Evolutionary conservation across 805 yeast species (phyloP), one percentile per base, ranked within the genome.

Genomic region (Teunomyces stri): DNA sequence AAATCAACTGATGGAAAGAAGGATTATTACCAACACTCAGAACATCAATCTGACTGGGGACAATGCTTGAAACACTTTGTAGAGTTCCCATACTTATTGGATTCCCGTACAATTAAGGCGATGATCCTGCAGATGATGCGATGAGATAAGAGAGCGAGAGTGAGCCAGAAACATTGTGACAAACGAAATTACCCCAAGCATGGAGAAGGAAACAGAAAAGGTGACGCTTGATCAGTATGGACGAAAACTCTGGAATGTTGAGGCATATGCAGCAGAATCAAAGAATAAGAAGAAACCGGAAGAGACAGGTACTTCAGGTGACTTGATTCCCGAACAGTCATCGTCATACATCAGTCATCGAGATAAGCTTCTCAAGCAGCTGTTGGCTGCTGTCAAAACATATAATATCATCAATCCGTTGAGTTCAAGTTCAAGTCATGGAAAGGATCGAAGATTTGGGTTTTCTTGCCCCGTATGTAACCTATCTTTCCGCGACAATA

Each of bases 391-490:
- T 1, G 68, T 72, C 12, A 60, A 62, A 29, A 59, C 56, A n/a
- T 67, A 62, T 47, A 72, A 70, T 11, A 48, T 72, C 3, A 59
- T 72, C 22, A 65, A 61, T 31, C 68, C 61, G 31, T 53, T 34
- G 46, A 51, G 40, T 13, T 28, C 30, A 2, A 46, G 56, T 7
- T 15, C 58, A 5, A 43, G 57, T 1, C 60, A 13, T 54, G 73
- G 60, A 45, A 65, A 55, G 38, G 69, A 51, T 81, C 89, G 45
- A 76, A 80, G 87, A 21, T 87, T 88, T 50, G 97, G 97, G 18
- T 92, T 92, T 65, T 79, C 79, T 56, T 94, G 99, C 66, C 87
- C 85, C 9, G 64, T 80, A 1, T 94, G 99, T 65, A 80, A 85
- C 52, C 64, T 88, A 48, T 84, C 92, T 2, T 92, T 81, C 67